Conservation (phyloP, 805 yeast genomes). For the Dipodascus albidus region DNA sequence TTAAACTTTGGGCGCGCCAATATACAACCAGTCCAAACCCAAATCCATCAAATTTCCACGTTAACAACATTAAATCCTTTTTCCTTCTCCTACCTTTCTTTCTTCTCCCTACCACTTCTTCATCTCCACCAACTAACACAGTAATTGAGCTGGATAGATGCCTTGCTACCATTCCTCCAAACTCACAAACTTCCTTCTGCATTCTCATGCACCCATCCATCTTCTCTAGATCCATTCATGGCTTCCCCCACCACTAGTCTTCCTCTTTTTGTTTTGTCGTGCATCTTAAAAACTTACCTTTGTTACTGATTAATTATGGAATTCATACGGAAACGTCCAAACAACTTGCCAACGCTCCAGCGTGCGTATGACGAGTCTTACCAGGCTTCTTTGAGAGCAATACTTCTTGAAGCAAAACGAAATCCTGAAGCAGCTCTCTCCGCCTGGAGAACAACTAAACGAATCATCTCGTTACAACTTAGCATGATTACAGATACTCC, state of each 20-base stretch:
- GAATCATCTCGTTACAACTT: slow-evolving; percentile 23
- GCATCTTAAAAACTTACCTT: too few species aligned
- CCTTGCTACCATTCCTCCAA: not conserved
- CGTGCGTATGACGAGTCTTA: slow-evolving; percentile 31
- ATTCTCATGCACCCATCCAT: not conserved
- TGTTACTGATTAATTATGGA: not conserved
- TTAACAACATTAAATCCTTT: not conserved
- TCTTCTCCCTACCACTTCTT: not conserved
- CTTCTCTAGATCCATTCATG: too few species aligned
- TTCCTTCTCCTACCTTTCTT: not conserved
- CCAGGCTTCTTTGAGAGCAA: slow-evolving; percentile 29
- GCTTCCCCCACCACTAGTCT: too few species aligned
- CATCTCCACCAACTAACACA: not conserved
- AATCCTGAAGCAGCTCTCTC: slow-evolving; percentile 24
- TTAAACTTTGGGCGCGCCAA: too few species aligned
- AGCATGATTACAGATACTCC: slow-evolving; percentile 21
- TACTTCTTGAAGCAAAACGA: slow-evolving; percentile 28
- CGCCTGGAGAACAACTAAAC: slow-evolving; percentile 27
- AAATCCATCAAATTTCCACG: not conserved
- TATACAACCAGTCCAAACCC: too few species aligned
- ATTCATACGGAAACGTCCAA: not conserved
- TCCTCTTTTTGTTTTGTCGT: too few species aligned
- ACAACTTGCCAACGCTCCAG: slow-evolving; percentile 19
- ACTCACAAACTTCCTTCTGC: not conserved
- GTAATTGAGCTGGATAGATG: not conserved